These are phyloP conservation scores for Pseudonitzschia delicatissima DNA, from an alignment of 108 stramenopile species.

Conservation along the genomic window DNA sequence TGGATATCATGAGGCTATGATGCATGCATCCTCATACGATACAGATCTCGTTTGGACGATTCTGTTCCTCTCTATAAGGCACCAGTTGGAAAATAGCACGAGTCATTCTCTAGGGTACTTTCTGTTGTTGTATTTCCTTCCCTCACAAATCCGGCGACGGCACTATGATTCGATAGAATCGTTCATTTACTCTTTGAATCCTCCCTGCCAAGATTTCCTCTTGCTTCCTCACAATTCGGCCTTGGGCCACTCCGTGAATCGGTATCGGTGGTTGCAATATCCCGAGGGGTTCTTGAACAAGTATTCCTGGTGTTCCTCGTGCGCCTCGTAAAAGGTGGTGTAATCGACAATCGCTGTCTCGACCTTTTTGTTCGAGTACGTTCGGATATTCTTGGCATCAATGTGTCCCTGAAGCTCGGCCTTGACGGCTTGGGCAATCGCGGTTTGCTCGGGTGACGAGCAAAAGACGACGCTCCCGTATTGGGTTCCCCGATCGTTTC, in stretches of 20 bases:
- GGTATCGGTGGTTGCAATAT: constrained; percentile 76
- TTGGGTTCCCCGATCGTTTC: constrained; percentile 88
- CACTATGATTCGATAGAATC: too few relatives aligned
- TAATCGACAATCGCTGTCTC: constrained; percentile 38
- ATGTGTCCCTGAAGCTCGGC: constrained; percentile 45
- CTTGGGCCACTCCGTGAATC: constrained; percentile 58
- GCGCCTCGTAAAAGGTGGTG: constrained; percentile 59
- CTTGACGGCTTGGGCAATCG: constrained; percentile 60
- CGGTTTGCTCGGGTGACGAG: constrained; percentile 51
- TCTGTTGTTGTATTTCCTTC: too few relatives aligned
- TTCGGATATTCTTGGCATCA: constrained; percentile 36
- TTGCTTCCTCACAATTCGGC: neutral
- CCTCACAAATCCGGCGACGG: too few relatives aligned
- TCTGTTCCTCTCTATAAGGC: too few relatives aligned
- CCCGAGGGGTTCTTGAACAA: constrained; percentile 70
- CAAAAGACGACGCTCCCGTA: constrained; percentile 79
- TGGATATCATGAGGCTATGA: too few relatives aligned
- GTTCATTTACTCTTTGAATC: too few relatives aligned
- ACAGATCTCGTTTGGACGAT: too few relatives aligned
- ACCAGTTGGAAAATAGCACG: too few relatives aligned
- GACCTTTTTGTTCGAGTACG: constrained; percentile 31
- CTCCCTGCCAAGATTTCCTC: too few relatives aligned
- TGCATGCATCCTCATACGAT: too few relatives aligned
- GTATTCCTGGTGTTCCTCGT: constrained; percentile 79
- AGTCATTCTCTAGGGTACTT: too few relatives aligned